phyloP scores from a whole-genome alignment of 768 basidiomycete genomes.

The Tephrocybe sp. region DNA sequence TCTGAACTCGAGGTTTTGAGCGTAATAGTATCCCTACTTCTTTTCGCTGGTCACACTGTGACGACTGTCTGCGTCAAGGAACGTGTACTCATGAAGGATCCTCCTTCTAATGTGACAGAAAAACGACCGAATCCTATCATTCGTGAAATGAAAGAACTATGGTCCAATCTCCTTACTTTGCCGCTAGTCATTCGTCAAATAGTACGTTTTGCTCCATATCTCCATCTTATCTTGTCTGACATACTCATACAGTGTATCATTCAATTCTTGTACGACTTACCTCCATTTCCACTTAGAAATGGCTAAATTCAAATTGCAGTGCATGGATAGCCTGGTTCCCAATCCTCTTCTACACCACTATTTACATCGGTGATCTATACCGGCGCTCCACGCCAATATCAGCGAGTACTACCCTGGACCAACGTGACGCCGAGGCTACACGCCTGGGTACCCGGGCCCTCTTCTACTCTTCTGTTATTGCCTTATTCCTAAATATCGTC shows the following conservation, averaged over 20 bases:
- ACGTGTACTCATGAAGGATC: constrained; percentile 53
- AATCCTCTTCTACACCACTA: constrained; percentile 80
- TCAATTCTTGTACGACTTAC: constrained; percentile 70
- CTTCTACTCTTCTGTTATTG: constrained; percentile 71
- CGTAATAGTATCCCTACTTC: constrained; percentile 64
- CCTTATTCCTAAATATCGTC: constrained; percentile 63
- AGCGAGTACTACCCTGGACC: constrained; percentile 18
- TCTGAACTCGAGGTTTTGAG: constrained; percentile 82
- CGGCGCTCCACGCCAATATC: constrained; percentile 40
- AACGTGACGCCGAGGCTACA: constrained; percentile 66
- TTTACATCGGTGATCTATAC: constrained; percentile 88
- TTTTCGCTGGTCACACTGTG: constrained; percentile 62
- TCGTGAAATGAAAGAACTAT: constrained; percentile 62
- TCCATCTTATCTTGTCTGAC: not conserved
- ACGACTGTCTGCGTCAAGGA: constrained; percentile 68
- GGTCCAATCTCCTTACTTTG: constrained; percentile 63
- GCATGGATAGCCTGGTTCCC: constrained; percentile 94
- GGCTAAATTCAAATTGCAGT: constrained; percentile 29
- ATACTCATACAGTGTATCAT: constrained; percentile 55
- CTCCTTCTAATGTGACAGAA: constrained; percentile 8
- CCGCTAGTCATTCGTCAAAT: constrained; percentile 79
- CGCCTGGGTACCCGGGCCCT: constrained; percentile 83
- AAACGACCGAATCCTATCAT: constrained; percentile 28
- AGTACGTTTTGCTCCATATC: constrained; percentile 41
- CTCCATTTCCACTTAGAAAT: not conserved